Base-by-base conservation (phyloP, 139 green algal genomes). In the Micractinium conductrix region DNA sequence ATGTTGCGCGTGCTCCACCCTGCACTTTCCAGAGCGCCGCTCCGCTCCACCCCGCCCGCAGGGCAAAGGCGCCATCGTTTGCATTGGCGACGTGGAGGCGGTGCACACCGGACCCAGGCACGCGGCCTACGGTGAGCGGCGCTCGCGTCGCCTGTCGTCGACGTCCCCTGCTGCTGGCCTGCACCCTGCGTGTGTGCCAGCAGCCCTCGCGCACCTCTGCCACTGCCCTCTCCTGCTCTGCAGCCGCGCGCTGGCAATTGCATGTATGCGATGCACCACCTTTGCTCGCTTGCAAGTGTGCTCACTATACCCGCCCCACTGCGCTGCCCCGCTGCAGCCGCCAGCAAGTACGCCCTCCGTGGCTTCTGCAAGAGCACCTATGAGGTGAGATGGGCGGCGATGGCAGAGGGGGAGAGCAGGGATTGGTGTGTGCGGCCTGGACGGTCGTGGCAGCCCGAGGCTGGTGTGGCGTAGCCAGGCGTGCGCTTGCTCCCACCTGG, bases 51-150 rank as follows among this genome's bases (percentile, higher is more conserved):
- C 17, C 17, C 40, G 8, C 10, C 40, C 33, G 53, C 62, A 84
- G 85, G 78, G 78, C 40, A 7, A 63, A 0, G 85, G 85, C 16
- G 19, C 24, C 17, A 86, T 88, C 74, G 82, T 88, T 35, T 84
- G 75, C 30, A 83, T 88, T 3, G 67, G 67, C 0, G 85, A 88
- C 16, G 76, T 86, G 1, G 85, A 88, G 85, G 68, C 75, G 3
- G 67, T 79, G 33, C 85, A 88, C 74, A 81, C 48, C 2, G 85
- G 85, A 19, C 85, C 78, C 30, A 44, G 43, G 12, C 85, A 88
- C 53, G 62, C 78, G 16, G 75, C 74, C 38, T 88, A 80, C 53
- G 69, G 70, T 78, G 28, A n/a, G n/a, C n/a, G n/a, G n/a, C n/a
- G n/a, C n/a, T n/a, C n/a, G n/a, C n/a, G n/a, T n/a, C n/a, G n/a